Evolutionary conservation across 1,284 basidiomycete genomes (phyloP), one percentile per base, ranked within the genome.

Genomic region (Ceratobasidium sp.): DNA sequence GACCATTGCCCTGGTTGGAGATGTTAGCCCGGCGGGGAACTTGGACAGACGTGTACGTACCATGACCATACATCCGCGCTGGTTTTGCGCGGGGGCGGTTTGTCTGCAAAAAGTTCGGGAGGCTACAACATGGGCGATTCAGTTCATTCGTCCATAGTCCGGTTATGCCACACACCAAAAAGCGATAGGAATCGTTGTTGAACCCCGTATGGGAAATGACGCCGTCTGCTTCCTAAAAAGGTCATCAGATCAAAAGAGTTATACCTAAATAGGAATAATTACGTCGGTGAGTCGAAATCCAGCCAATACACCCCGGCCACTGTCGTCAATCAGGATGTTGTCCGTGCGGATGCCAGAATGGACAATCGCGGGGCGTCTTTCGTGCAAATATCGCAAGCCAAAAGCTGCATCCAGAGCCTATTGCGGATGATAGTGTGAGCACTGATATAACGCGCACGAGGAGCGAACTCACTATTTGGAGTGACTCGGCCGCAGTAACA

Each of bases 251-350:
- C n/a, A n/a, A n/a, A n/a, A n/a, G n/a, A n/a, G n/a, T n/a, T n/a
- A n/a, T n/a, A n/a, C n/a, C n/a, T 22, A 16, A 51, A 51, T 6
- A 22, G 14, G 4, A 19, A 51, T 16, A 24, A 31, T 24, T 14
- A 66, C 63, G 46, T 66, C 27, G n/a, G 46, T 53, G 3, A 66
- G 31, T 13, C 63, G 27, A 24, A 66, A 66, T 8, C 63, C 63
- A 22, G 43, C 63, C 8, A 66, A 29, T 7, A 66, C 34, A 9
- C 27, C 63, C 22, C 63, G 24, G 5, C 49, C 63, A 6, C 8
- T 19, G 27, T 66, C 48, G 6, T 29, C 34, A 13, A 66, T 66
- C 11, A 66, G 48, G 19, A 66, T 51, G n/a, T 66, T 66, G 13
- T 51, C 46, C 5, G 24, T 27, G 43, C 63, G 27, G n/a, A 66